A percentile compares a stretch with the other conserved stretches of the same genome.
Conservation (phyloP, 2,329 filamentous ascomycete species). For the Trichoderma pleuroti region DNA sequence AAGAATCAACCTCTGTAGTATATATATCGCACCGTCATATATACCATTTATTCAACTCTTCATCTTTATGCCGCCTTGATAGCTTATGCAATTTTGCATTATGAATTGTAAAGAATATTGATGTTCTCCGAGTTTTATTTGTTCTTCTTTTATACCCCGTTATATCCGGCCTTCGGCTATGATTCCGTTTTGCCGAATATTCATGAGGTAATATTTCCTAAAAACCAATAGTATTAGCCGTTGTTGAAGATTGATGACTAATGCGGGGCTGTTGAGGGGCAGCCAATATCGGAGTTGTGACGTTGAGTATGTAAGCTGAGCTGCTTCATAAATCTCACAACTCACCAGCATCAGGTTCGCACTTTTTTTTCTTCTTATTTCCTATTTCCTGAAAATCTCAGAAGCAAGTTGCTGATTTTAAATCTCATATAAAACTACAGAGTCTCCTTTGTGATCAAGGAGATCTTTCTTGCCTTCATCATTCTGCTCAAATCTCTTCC, state of each 20-base stretch:
- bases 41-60: neutral
- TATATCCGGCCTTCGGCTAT: neutral
- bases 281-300: neutral
- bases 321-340: neutral
- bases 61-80: neutral
- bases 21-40: neutral
- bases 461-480: neutral
- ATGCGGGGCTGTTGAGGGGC: slow-evolving; percentile 4
- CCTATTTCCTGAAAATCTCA: neutral
- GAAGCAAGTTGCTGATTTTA: neutral
- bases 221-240: neutral
- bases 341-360: neutral
- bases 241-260: neutral
- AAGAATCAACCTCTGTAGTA: neutral
- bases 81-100: neutral
- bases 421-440: neutral
- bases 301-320: neutral
- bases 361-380: neutral
- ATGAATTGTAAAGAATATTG: neutral
- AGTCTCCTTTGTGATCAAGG: neutral
- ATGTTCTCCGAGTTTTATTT: too few species aligned
- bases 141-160: neutral
- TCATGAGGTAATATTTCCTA: neutral
- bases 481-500: neutral
- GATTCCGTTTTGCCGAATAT: neutral